Evolutionary conservation across 2,329 filamentous ascomycete genomes (phyloP).

Genomic region (Aspergillus awamori): DNA sequence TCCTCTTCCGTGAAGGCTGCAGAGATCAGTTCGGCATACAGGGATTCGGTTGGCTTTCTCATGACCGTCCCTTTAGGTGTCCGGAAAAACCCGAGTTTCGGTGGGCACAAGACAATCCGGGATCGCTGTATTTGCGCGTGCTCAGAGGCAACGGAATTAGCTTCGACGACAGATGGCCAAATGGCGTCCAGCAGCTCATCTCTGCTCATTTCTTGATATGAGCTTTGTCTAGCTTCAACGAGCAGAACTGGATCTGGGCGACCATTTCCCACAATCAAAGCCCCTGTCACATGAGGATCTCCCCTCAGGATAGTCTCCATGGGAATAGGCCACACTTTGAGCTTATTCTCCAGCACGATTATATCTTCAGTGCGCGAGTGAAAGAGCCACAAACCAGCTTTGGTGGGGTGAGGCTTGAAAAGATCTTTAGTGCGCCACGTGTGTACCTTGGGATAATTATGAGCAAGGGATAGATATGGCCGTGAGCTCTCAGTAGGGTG

Average conservation of each 20-base stretch:
- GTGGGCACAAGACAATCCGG: background rate
- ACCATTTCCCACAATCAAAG: background rate
- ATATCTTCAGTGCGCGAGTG: slow-evolving; percentile 2
- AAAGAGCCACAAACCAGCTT: background rate
- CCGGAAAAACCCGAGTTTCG: slow-evolving; percentile 1
- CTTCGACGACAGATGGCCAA: background rate
- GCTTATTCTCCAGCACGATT: background rate
- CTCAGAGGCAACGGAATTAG: background rate
- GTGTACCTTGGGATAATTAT: background rate
- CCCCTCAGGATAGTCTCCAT: background rate
- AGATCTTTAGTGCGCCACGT: slow-evolving; percentile 1
- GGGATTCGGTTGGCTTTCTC: background rate
- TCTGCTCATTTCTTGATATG: background rate
- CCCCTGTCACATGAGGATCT: background rate
- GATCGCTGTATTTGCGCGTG: background rate
- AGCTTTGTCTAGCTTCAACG: background rate
- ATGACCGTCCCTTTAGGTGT: slow-evolving; percentile 1
- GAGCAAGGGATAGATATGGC: background rate
- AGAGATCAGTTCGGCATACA: background rate
- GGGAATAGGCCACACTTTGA: background rate
- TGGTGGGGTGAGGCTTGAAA: background rate
- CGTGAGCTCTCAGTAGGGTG: background rate
- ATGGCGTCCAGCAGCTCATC: background rate
- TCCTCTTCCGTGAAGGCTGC: background rate
- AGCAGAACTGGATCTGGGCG: background rate